phyloP scores from a whole-genome alignment of 2,329 filamentous ascomycete genomes.

The Cercospora brassicicola region DNA sequence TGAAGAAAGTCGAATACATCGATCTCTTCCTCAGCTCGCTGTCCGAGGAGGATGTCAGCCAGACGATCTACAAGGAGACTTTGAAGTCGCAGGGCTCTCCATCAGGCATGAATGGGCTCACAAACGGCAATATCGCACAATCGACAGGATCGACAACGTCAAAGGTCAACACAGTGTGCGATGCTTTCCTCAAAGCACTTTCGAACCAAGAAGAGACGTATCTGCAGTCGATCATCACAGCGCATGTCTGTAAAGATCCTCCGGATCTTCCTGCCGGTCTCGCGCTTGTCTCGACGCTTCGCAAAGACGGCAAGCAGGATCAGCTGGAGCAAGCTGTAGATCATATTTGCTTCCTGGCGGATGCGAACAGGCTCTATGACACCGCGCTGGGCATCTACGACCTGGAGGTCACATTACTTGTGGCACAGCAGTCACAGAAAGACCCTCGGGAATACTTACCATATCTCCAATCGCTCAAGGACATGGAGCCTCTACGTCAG shows the following conservation, averaged over 20 bases:
- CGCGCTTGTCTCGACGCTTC: slow-evolving; percentile 71
- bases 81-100: slow-evolving; percentile 49
- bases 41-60: slow-evolving; percentile 80
- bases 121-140: slow-evolving; percentile 16
- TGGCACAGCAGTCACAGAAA: slow-evolving; percentile 93
- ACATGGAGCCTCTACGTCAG: slow-evolving; percentile 67
- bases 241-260: slow-evolving; percentile 88
- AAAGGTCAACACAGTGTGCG: slow-evolving; percentile 87
- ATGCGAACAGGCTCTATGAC: slow-evolving; percentile 89
- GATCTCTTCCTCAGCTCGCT: slow-evolving; percentile 71
- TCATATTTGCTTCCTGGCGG: slow-evolving; percentile 95
- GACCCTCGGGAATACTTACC: slow-evolving; percentile 94
- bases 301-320: slow-evolving; percentile 61
- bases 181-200: slow-evolving; percentile 73
- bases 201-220: slow-evolving; percentile 61
- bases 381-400: slow-evolving; percentile 88
- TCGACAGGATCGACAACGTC: slow-evolving; percentile 29
- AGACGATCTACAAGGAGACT: slow-evolving; percentile 92
- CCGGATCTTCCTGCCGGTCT: slow-evolving; percentile 87
- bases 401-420: slow-evolving; percentile 81
- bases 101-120: slow-evolving; percentile 21
- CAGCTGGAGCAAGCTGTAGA: slow-evolving; percentile 87
- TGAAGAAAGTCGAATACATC: slow-evolving; percentile 77
- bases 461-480: slow-evolving; percentile 84
- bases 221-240: slow-evolving; percentile 89